Base-by-base conservation (phyloP, 139 green algal species). In the Chlorella sp. region DNA sequence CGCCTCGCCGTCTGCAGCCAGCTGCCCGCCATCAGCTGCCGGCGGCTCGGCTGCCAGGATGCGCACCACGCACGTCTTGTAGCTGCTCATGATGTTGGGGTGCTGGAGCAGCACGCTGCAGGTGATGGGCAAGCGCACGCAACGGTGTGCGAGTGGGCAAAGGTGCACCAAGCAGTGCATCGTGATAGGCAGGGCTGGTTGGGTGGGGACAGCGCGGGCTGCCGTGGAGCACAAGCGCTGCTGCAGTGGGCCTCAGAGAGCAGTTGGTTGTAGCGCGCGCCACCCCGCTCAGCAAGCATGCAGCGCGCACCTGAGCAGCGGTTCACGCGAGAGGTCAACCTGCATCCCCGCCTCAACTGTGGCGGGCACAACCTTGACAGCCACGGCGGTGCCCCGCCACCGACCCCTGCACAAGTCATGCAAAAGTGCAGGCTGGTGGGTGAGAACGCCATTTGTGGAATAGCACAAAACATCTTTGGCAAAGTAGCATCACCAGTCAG, bases 11-110 rank as follows among this genome's bases (percentile, higher is more conserved):
- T 30, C 16, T 75, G 38, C 2, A 4, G 17, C 30, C 0, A 41
- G 1, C 14, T 14, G 20, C 32, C 40, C n/a, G 38, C 38, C 70
- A 2, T 60, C 51, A 20, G n/a, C 9, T 20, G 51, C 51, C 51
- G 51, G 7, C 38, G 0, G 22, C n/a, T n/a, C 40, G 13, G 65
- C 73, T n/a, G 44, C 13, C 38, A 62, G 44, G 9, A 80, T 30
- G 26, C 30, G 24, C 73, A 80, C 73, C 43, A 48, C 73, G 34
- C 73, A 80, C 46, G 51, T 46, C 46, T 65, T 80, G n/a, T 65
- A 80, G 44, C 44, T 48, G 26, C 43, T 32, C 17, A 60, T n/a
- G 2, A 80, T n/a, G 73, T 80, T 80, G 44, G 73, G 73, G 46
- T 80, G 73, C 11, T 46, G 44, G 11, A 80, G 73, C 26, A 20